Conservation (phyloP, 495 filamentous ascomycete genomes). For the Haplographium delicatum region DNA sequence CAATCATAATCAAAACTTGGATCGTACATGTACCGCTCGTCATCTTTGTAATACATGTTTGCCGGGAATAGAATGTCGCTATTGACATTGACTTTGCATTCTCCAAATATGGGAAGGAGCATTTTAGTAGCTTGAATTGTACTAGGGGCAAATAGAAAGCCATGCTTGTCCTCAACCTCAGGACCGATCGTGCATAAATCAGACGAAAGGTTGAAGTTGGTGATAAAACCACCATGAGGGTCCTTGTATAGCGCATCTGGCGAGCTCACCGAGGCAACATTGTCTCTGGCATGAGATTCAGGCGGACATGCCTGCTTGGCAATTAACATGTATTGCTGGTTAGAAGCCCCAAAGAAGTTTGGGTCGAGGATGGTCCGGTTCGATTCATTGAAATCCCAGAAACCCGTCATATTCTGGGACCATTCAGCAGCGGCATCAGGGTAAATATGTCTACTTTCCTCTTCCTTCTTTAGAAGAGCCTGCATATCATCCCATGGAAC, state of each 20-base stretch:
- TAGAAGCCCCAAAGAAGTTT: constrained; percentile 12
- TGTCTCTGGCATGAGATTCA: constrained; percentile 43
- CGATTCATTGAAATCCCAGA: constrained; percentile 11
- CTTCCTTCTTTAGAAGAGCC: constrained; percentile 18
- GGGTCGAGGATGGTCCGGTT: constrained; percentile 12
- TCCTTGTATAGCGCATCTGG: constrained; percentile 35
- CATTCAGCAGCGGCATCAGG: constrained; percentile 14
- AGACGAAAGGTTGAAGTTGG: constrained; percentile 60
- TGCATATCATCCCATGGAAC: constrained; percentile 63
- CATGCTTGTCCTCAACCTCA: constrained; percentile 54
- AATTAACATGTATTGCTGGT: constrained; percentile 38
- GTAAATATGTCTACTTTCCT: constrained; percentile 11
- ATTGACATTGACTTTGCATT: constrained; percentile 70
- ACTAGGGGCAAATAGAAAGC: constrained; percentile 63
- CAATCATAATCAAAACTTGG: constrained; percentile 46
- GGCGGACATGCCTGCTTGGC: constrained; percentile 56
- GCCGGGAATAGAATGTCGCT: constrained; percentile 77
- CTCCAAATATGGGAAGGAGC: constrained; percentile 68
- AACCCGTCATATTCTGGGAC: constrained; percentile 20
- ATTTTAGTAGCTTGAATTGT: constrained; percentile 46
- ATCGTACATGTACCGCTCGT: constrained; percentile 56
- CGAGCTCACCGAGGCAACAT: constrained; percentile 24
- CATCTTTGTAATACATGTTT: constrained; percentile 68
- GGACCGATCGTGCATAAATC: constrained; percentile 57
- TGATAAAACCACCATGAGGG: constrained; percentile 45